Base-by-base conservation (phyloP, 2,329 filamentous ascomycete genomes). In the Bisporella sp. region DNA sequence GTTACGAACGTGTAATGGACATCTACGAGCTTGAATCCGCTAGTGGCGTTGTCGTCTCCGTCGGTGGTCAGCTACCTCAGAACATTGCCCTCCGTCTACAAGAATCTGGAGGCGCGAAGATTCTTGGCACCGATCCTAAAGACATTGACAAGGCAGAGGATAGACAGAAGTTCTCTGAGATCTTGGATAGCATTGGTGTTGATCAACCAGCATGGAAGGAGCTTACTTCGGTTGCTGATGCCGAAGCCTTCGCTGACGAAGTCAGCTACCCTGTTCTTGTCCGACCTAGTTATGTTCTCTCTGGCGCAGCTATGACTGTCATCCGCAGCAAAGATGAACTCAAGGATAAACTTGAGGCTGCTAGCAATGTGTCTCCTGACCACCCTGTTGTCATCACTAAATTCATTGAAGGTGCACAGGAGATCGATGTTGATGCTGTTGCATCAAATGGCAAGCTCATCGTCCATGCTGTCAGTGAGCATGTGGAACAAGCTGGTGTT, bases 131-230 rank as follows among this genome's bases (percentile, higher is more conserved):
- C 0, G 81, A 97, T 63, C 93, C 93, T 37, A 78, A 84, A 64
- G 89, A 97, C 64, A 99, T 99, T 59, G 93, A 99, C 78, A 95
- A 91, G 75, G 93, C 93, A 44, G 93, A 99, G 72, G 91, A 99
- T 68, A 84, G 93, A 66, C 91, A 97, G 70, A 97, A 99, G 71
- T 99, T 99, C 76, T 96, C 92, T 28, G 87, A 91, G 64, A 97
- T 97, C 57, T 79, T 99, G 43, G 93, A 99, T 69, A 95, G 88
- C 69, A 96, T 97, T 62, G 92, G 91, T 53, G 84, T 99, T 50
- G 92, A 97, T 67, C 93, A 99, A 72, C 93, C 93, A 35, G 90
- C 89, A 7, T 99, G 93, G 93, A 96, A 95, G 71, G 93, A 99
- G 69, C 82, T 97, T 39, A 95, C 87, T 31, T 96, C 89, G 12